Percentiles rank a stretch among this genome's conserved stretches.
Conservation (phyloP, 1,284 basidiomycete species). For the Cutaneotrichosporon mucoides region DNA sequence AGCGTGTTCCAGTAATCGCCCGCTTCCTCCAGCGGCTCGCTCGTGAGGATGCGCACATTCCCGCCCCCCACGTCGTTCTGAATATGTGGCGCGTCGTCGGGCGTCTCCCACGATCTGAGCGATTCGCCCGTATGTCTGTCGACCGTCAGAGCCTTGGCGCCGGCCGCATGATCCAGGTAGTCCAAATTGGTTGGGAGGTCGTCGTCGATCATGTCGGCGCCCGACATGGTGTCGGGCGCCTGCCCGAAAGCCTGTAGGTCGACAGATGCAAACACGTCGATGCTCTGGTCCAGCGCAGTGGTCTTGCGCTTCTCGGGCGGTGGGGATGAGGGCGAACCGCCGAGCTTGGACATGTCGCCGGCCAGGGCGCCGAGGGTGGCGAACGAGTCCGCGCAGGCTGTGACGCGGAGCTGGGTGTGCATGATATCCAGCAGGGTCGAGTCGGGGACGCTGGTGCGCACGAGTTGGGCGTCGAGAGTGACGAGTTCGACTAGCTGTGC, state of each 20-base stretch:
- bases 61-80: slow-evolving; percentile 79
- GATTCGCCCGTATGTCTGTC: slow-evolving; percentile 58
- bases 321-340: slow-evolving; percentile 9
- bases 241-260: slow-evolving; percentile 75
- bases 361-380: slow-evolving; percentile 37
- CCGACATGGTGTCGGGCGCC: slow-evolving; percentile 60
- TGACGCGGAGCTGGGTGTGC: slow-evolving; percentile 29
- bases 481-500: slow-evolving; percentile 62
- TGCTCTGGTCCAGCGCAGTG: slow-evolving; percentile 28
- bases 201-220: slow-evolving; percentile 84
- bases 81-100: slow-evolving; percentile 66
- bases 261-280: slow-evolving; percentile 62
- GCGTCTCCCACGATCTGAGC: slow-evolving; percentile 40
- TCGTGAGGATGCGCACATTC: slow-evolving; percentile 72
- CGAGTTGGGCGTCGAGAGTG: slow-evolving; percentile 53
- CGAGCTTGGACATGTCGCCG: slow-evolving; percentile 38
- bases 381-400: slow-evolving; percentile 50
- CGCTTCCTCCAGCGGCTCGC: slow-evolving; percentile 57
- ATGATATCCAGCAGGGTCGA: slow-evolving; percentile 33
- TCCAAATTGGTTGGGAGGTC: slow-evolving; percentile 87
- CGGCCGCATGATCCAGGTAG: slow-evolving; percentile 69
- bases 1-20: slow-evolving; percentile 71
- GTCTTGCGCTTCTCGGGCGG: slow-evolving; percentile 8
- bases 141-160: slow-evolving; percentile 47
- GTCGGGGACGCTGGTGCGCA: slow-evolving; percentile 24